phyloP scores from a whole-genome alignment of 306 rosid genomes.

The Sphenostylis stenocarpa region DNA sequence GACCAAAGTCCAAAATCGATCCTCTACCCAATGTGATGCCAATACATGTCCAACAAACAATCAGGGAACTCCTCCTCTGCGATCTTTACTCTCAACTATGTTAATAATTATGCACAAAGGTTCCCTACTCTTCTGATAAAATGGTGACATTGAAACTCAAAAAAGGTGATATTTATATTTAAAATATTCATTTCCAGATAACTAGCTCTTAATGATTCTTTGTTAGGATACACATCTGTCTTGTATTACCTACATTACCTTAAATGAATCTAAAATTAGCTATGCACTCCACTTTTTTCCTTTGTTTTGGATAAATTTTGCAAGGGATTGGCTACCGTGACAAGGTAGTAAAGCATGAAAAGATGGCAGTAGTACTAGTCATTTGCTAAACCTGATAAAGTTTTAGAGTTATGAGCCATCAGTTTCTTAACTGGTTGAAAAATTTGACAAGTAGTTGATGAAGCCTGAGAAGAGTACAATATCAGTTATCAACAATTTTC shows the following conservation, averaged over 20 bases:
- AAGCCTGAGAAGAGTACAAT: background rate
- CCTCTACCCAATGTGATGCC: background rate
- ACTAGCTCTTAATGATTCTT: slow-evolving; percentile 1
- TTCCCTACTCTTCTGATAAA: background rate
- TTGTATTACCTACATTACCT: background rate
- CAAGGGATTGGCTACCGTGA: background rate
- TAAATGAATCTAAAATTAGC: background rate
- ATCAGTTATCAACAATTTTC: background rate
- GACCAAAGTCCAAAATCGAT: background rate
- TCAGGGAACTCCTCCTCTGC: background rate
- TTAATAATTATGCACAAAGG: background rate
- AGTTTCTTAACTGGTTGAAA: background rate
- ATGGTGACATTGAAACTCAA: background rate
- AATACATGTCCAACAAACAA: slow-evolving; percentile 11
- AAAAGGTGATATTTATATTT: slow-evolving; percentile 7
- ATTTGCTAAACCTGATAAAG: slow-evolving; percentile 1
- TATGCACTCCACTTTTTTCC: background rate
- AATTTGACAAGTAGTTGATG: background rate
- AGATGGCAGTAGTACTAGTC: background rate
- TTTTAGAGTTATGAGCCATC: background rate
- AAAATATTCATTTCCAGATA: slow-evolving; percentile 13
- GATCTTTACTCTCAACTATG: background rate
- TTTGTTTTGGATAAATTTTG: slow-evolving; percentile 11
- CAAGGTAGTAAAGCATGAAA: background rate
- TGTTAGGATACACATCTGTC: background rate